Evolutionary conservation across 2,329 filamentous ascomycete species (phyloP).

Genomic region (Sporothrix phasma): DNA sequence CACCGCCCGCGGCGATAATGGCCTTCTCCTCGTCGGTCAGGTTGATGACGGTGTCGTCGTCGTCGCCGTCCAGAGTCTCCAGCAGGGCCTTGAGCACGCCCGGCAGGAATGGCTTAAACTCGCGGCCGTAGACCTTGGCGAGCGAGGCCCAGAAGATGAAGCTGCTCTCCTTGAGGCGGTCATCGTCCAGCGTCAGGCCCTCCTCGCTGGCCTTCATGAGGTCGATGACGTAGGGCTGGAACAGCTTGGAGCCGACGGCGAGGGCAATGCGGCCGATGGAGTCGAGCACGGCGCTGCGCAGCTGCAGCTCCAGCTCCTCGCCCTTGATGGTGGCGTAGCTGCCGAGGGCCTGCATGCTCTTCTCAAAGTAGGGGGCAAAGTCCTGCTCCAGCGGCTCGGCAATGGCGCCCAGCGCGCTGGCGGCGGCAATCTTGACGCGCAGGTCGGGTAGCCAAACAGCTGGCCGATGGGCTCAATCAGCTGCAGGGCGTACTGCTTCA

Average conservation of each 20-base stretch:
- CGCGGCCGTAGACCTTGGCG: constrained; percentile 82
- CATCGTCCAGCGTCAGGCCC: constrained; percentile 77
- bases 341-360: constrained; percentile 82
- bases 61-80: constrained; percentile 74
- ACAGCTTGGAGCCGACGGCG: constrained; percentile 74
- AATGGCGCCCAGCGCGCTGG: constrained; percentile 82
- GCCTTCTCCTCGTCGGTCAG: constrained; percentile 65
- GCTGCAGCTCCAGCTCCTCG: constrained; percentile 77
- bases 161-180: constrained; percentile 85
- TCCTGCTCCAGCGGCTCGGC: constrained; percentile 72
- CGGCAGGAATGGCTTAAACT: constrained; percentile 68
- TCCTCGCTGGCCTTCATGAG: constrained; percentile 91
- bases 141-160: constrained; percentile 96
- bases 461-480: constrained; percentile 77
- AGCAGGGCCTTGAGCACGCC: constrained; percentile 74
- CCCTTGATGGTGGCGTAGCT: constrained; percentile 79
- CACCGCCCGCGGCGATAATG: constrained; percentile 45
- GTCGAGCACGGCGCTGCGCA: constrained; percentile 84
- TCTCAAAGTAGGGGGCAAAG: constrained; percentile 85
- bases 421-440: constrained; percentile 81
- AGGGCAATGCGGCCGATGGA: constrained; percentile 86
- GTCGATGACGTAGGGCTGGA: constrained; percentile 83
- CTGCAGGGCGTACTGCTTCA: constrained; percentile 70
- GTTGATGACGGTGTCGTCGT: constrained; percentile 75
- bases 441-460: constrained; percentile 77